Base-by-base conservation (phyloP, 2,329 filamentous ascomycete genomes). In the Xylaria arbuscula region DNA sequence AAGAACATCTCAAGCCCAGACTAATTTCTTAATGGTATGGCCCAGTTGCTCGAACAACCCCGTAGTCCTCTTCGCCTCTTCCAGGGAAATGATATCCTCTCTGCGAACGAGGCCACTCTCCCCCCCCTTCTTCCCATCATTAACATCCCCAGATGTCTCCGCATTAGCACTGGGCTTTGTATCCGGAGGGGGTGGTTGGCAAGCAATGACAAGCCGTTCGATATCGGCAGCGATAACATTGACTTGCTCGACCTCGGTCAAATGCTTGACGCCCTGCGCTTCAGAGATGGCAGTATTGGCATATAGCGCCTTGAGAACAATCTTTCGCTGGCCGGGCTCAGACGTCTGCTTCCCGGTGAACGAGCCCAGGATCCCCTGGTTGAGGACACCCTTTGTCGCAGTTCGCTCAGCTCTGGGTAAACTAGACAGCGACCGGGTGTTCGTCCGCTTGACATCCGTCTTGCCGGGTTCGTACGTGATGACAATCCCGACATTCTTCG, bases 11-110 rank as follows among this genome's bases (percentile, higher is more conserved):
- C 76, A 86, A 56, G 87, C 87, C 96, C 96, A 98, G 13, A 99
- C 94, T 78, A 98, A 81, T 84, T 93, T 97, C 87, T 97, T 98
- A 75, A 98, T 86, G 67, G 91, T 92, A 83, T 98, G 94, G 1
- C 94, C 93, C 76, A 97, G 81, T 78, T 95, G 91, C 80, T 98
- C 95, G 61, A 98, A 79, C 74, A 97, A 85, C 0, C 94, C 93
- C 0, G 95, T 98, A 69, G 91, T 94, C 83, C 88, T 92, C 85
- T 89, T 95, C 65, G 96, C 96, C 76, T 98, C 94, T 1, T 89
- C 89, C 62, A 97, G 79, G 28, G 90, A 93, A 61, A 99, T 93
- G 60, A 99, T 93, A 74, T 95, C 92, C 0, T 83, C 85, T 69
- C 82, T 84, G 72, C 88, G 85, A 22, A 91, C 76, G 4, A 89